These are phyloP conservation scores for Allodekkera sacchari DNA, from an alignment of 805 yeast genomes.

Conservation along the genomic window DNA sequence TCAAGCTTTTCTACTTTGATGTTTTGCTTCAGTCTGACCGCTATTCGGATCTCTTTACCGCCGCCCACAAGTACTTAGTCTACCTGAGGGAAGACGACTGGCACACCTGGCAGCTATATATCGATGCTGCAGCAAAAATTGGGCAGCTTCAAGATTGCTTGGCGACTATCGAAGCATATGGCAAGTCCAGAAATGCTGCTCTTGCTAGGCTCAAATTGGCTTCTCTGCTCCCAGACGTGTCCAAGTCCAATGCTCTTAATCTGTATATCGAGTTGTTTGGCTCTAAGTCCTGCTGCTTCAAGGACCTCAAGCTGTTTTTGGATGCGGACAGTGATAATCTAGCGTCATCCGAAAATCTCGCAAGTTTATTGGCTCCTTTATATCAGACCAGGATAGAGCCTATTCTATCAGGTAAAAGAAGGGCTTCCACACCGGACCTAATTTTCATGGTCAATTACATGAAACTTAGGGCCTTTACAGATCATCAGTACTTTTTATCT, in stretches of 20 bases:
- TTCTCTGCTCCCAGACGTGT: slow-evolving; percentile 2
- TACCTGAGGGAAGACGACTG: slow-evolving; percentile 60
- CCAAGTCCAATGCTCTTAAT: background rate
- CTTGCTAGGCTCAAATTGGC: slow-evolving; percentile 45
- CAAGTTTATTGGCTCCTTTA: background rate
- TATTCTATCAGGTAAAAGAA: slow-evolving; percentile 6
- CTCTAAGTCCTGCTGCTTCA: slow-evolving; percentile 55
- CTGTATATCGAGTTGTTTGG: slow-evolving; percentile 32
- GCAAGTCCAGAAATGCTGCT: slow-evolving; percentile 45
- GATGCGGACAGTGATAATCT: too few relatives aligned
- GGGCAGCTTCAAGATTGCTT: slow-evolving; percentile 26
- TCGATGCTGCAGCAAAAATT: slow-evolving; percentile 35
- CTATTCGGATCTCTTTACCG: slow-evolving; percentile 36
- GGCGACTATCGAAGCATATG: slow-evolving; percentile 22
- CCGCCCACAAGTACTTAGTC: slow-evolving; percentile 34
- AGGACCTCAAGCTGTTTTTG: slow-evolving; percentile 39
- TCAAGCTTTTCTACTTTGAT: slow-evolving; percentile 46
- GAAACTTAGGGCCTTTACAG: slow-evolving; percentile 37
- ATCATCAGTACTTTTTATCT: slow-evolving; percentile 15
- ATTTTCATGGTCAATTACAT: slow-evolving; percentile 22
- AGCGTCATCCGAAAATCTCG: background rate
- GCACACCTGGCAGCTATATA: slow-evolving; percentile 57
- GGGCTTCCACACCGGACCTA: slow-evolving; percentile 15
- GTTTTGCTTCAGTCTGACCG: slow-evolving; percentile 32
- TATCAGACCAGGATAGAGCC: slow-evolving; percentile 4